Evolutionary conservation across 2,329 filamentous ascomycete species (phyloP).

Genomic region (Geoglossum cookeanum): DNA sequence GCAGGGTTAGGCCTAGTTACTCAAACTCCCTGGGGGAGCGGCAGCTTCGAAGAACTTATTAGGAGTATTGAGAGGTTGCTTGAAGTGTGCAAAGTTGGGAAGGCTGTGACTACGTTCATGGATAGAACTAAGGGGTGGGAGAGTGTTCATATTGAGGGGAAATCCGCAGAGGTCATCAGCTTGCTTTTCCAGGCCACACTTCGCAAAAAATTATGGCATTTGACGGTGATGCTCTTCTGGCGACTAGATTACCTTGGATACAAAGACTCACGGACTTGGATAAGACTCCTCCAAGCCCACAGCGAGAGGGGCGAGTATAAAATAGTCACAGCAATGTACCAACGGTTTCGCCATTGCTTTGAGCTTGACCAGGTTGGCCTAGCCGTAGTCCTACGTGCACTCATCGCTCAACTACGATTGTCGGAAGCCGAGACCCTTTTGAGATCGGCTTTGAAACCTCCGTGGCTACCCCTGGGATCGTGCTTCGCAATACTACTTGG

Average conservation of each 20-base stretch:
- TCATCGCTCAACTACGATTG: not conserved
- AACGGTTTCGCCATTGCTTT: not conserved
- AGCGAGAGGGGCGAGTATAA: not conserved
- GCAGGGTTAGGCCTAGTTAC: not conserved
- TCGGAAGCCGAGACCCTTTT: conserved; percentile 1
- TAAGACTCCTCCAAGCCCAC: not conserved
- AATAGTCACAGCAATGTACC: not conserved
- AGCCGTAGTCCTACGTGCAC: not conserved
- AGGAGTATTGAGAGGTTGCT: not conserved
- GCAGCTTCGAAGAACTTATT: not conserved
- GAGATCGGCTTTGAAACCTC: not conserved
- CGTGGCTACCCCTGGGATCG: not conserved
- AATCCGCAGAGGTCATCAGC: not conserved
- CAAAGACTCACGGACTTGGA: not conserved
- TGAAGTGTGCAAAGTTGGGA: not conserved
- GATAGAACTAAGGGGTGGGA: not conserved
- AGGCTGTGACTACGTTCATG: not conserved
- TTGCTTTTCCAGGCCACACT: not conserved
- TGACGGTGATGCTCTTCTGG: not conserved
- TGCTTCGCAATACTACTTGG: not conserved
- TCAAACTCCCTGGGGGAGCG: too few relatives aligned
- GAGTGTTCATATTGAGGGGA: not conserved
- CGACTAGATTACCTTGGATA: not conserved
- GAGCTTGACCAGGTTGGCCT: not conserved
- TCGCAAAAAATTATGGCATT: not conserved